Conservation (phyloP, 257 asterid genomes). For the Penstemon barbatus region DNA sequence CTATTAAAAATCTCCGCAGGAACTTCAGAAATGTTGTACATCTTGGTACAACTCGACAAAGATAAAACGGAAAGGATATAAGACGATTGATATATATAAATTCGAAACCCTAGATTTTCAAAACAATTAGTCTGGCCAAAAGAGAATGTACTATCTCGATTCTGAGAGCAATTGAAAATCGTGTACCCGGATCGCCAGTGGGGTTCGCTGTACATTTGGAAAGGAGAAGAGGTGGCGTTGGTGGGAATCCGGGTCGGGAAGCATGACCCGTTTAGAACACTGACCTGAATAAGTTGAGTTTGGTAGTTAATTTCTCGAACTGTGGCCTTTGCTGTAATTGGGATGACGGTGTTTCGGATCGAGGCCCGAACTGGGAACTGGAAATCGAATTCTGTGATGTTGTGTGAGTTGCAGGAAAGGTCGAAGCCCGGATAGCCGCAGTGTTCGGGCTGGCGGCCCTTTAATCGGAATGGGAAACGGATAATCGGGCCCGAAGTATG, state of each 20-base stretch:
- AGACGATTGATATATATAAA: constrained; percentile 37
- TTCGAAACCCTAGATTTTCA: constrained; percentile 31
- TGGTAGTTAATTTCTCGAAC: constrained; percentile 43
- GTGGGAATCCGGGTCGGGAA: constrained; percentile 47
- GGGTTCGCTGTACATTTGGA: constrained; percentile 17
- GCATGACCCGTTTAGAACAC: constrained; percentile 39
- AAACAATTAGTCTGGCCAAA: constrained; percentile 43
- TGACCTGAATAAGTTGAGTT: constrained; percentile 37
- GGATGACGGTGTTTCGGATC: constrained; percentile 41
- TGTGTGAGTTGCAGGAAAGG: constrained; percentile 43
- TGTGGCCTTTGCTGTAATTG: constrained; percentile 38
- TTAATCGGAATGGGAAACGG: constrained; percentile 61
- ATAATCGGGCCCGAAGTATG: constrained; percentile 32
- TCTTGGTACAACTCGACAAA: constrained; percentile 45
- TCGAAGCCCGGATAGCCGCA: constrained; percentile 67
- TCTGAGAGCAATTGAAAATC: constrained; percentile 58
- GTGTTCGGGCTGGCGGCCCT: constrained; percentile 28
- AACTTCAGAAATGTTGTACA: constrained; percentile 55
- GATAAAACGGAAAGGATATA: constrained; percentile 30
- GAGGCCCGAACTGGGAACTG: constrained; percentile 28
- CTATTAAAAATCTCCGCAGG: constrained; percentile 32
- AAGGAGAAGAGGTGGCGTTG: constrained; percentile 40
- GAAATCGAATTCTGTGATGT: constrained; percentile 27
- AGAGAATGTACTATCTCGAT: neutral
- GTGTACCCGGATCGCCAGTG: constrained; percentile 31